A percentile compares a stretch with the other conserved stretches of the same genome.
Conservation (phyloP, 768 basidiomycete species). For the Amanita polypyramis region DNA sequence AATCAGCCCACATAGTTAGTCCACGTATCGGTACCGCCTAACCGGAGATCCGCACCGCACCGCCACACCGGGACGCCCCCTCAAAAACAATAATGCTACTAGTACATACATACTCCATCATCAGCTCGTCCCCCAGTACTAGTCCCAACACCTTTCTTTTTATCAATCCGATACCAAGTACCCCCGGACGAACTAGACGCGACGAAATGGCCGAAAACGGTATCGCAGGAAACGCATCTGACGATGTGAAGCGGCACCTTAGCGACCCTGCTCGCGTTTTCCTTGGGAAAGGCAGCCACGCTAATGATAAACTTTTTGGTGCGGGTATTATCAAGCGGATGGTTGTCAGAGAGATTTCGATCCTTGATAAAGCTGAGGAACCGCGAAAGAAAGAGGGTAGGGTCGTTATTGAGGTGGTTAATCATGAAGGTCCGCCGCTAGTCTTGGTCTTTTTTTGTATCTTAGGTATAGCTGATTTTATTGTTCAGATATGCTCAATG, state of each 20-base stretch:
- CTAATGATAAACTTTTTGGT: constrained; percentile 9
- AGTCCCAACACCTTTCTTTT: too few relatives aligned
- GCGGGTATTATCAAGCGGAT: constrained; percentile 11
- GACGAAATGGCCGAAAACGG: too few relatives aligned
- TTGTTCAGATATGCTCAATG: constrained; percentile 10
- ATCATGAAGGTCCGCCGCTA: constrained; percentile 13
- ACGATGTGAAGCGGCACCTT: constrained; percentile 10
- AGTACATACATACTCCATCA: too few relatives aligned
- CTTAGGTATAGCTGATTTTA: background rate
- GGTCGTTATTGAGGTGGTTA: constrained; percentile 19
- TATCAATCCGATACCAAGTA: too few relatives aligned
- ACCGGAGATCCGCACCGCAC: too few relatives aligned
- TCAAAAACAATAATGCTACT: too few relatives aligned
- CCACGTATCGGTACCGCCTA: too few relatives aligned
- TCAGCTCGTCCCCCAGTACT: too few relatives aligned
- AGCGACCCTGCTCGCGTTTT: constrained; percentile 1
- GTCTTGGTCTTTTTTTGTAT: background rate
- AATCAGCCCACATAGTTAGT: too few relatives aligned
- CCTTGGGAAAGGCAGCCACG: background rate
- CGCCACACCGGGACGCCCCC: too few relatives aligned
- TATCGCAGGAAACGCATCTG: constrained; percentile 12
- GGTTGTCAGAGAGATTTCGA: constrained; percentile 14
- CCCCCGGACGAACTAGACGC: too few relatives aligned
- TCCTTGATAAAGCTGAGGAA: constrained; percentile 18
- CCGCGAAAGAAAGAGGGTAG: constrained; percentile 17